Evolutionary conservation across 495 filamentous ascomycete species (phyloP).

Genomic region (Pyrenopolyporus hunteri): DNA sequence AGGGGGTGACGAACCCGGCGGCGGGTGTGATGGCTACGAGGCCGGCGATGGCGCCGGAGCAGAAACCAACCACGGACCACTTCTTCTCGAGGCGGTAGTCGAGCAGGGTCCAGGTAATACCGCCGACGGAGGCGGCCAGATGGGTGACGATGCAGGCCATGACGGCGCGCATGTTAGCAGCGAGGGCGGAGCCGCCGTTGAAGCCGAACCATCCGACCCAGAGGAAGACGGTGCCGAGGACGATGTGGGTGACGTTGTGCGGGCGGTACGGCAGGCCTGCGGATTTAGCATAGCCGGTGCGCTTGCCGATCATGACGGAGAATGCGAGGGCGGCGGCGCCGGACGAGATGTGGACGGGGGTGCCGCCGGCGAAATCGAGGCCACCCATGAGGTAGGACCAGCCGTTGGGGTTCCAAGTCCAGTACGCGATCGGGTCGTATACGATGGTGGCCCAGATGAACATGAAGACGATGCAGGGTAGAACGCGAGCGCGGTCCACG

Average conservation of each 20-base stretch:
- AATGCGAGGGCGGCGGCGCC: constrained; percentile 81
- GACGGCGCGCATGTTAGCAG: constrained; percentile 90
- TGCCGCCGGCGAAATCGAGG: constrained; percentile 86
- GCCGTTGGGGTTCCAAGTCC: constrained; percentile 86
- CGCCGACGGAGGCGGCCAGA: constrained; percentile 85
- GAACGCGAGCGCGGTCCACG: constrained; percentile 80
- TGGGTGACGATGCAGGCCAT: constrained; percentile 99
- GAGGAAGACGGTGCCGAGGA: constrained; percentile 90
- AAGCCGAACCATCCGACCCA: constrained; percentile 99
- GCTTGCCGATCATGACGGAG: constrained; percentile 83
- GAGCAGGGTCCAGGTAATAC: constrained; percentile 87
- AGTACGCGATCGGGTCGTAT: constrained; percentile 86
- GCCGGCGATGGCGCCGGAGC: constrained; percentile 89
- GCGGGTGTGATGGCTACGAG: constrained; percentile 92
- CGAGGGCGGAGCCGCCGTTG: constrained; percentile 97
- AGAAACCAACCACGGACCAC: constrained; percentile 99
- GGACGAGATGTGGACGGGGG: constrained; percentile 85
- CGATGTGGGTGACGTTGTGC: constrained; percentile 97
- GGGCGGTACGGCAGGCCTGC: constrained; percentile 82
- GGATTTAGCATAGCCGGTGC: constrained; percentile 75
- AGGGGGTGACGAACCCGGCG: constrained; percentile 85
- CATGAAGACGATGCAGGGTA: constrained; percentile 85
- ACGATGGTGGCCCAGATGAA: constrained; percentile 88
- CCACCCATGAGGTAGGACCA: constrained; percentile 78
- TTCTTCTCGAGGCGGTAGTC: constrained; percentile 95